These are phyloP conservation scores for Ormosia emarginata DNA, from an alignment of 306 rosid species.

Conservation along the genomic window DNA sequence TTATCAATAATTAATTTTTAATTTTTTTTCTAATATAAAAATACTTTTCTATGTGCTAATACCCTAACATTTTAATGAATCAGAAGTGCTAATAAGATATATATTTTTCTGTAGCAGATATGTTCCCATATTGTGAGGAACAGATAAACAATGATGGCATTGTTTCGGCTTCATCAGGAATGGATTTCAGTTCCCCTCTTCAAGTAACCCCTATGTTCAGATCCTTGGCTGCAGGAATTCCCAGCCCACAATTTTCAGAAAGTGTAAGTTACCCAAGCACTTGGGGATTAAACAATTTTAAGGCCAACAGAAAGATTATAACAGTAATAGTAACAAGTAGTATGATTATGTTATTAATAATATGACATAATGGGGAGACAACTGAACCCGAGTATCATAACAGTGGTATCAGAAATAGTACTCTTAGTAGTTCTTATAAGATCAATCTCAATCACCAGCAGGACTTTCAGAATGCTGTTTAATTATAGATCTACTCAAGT, in stretches of 20 bases:
- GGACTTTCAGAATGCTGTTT: not conserved
- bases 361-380: not conserved
- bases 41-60: not conserved
- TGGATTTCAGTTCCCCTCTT: constrained; percentile 66
- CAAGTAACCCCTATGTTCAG: constrained; percentile 78
- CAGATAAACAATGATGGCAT: constrained; percentile 33
- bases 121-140: constrained; percentile 40
- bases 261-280: constrained; percentile 60
- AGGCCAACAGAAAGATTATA: not conserved
- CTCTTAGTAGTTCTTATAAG: not conserved
- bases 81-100: constrained; percentile 5
- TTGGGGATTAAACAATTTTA: not conserved
- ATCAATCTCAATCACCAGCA: not conserved
- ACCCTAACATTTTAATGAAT: constrained; percentile 2
- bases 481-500: not conserved
- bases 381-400: not conserved
- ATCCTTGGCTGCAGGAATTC: constrained; percentile 84
- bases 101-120: constrained; percentile 36
- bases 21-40: not conserved
- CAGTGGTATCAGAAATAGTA: not conserved
- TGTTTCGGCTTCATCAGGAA: constrained; percentile 47
- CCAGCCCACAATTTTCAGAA: constrained; percentile 89
- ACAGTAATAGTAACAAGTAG: not conserved
- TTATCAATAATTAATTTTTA: not conserved
- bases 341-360: not conserved